Base-by-base conservation (phyloP, 1,284 basidiomycete species). In the Puccinia horiana region DNA sequence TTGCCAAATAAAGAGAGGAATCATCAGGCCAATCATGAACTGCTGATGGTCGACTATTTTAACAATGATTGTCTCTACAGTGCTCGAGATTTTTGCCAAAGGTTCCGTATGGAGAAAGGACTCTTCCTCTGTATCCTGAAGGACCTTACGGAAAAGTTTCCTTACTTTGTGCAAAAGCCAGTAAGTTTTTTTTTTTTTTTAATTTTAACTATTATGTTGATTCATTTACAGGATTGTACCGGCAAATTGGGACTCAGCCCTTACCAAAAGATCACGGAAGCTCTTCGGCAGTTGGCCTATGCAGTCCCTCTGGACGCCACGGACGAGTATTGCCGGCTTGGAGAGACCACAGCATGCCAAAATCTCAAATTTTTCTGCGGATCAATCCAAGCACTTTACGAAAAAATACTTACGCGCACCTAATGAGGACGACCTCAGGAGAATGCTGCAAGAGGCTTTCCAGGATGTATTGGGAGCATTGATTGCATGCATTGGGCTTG, bases 291-390 rank as follows among this genome's bases (percentile, higher is more conserved):
- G 29, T 32, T 73, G 11, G 70, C 70, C 5, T 73, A 73, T 23
- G 29, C 16, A 9, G 20, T 73, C 54, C 70, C 70, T 11, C 40
- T 52, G 4, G 63, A 79, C 54, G 44, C 77, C 0, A 79, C 65
- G 1, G 20, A 79, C 49, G 35, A 79, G 23, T 79, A 79, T 23
- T 56, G 44, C 8, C 26, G 65, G 26, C 49, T 79, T 69, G 77
- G 35, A 8, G 77, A 54, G 32, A 56, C 37, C 11, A 72, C 32
- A 29, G 65, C 67, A 1, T 4, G 23, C 18, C 35, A 72, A 61
- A 56, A 54, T 20, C 9, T 80, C 12, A 54, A 80, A 23, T 0
- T n/a, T 2, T 80, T 80, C 67, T 56, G 47, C 32, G 63, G 9
- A 40, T n/a, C 47, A 40, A 72, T 80, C 6, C 54, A 56, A 42